Evolutionary conservation across 345 rosid species (phyloP).

Genomic region (Boechera divaricarpa): DNA sequence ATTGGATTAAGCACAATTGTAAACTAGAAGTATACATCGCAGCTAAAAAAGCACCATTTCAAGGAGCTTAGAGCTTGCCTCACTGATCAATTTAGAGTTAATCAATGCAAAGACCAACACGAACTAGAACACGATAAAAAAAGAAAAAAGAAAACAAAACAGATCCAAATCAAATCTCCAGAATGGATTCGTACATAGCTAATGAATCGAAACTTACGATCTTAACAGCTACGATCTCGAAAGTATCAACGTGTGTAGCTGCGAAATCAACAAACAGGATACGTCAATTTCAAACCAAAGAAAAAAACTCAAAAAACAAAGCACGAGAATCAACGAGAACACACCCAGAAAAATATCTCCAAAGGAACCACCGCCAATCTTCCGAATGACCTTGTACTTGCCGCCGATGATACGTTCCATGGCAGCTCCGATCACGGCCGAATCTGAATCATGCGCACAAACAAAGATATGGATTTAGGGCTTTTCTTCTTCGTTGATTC

Average conservation of each 20-base stretch:
- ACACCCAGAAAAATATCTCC: conserved; percentile 91
- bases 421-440: conserved; percentile 35
- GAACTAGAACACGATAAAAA: background rate
- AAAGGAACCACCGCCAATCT: conserved; percentile 96
- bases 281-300: background rate
- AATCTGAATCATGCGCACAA: conserved; percentile 42
- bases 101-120: background rate
- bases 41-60: background rate
- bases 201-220: conserved; percentile 62
- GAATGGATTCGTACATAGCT: background rate
- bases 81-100: conserved; percentile 7
- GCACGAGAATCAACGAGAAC: background rate
- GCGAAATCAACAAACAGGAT: conserved; percentile 31
- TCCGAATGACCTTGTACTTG: conserved; percentile 85
- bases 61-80: conserved; percentile 2
- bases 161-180: conserved; percentile 21
- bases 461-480: conserved; percentile 36
- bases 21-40: background rate
- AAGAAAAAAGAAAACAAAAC: background rate
- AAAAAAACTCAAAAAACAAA: background rate
- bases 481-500: background rate
- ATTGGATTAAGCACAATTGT: conserved; percentile 2
- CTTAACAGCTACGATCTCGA: conserved; percentile 93
- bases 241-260: conserved; percentile 90
- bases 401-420: conserved; percentile 89